Evolutionary conservation across 805 yeast species (phyloP).

Genomic region (Candida arabinofermentans): DNA sequence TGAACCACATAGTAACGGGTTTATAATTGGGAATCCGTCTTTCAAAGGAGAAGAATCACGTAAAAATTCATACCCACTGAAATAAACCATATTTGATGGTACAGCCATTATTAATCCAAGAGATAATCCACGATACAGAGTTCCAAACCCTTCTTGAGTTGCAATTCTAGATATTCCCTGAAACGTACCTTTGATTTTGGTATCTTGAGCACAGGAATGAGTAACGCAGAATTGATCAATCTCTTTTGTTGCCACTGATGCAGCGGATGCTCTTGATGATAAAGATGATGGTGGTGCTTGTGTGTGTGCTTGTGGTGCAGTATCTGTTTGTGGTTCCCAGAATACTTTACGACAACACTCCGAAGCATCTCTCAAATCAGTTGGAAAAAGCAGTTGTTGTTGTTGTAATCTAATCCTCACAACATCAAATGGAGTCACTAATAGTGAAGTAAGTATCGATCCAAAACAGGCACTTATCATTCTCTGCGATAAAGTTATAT

Average conservation of each 20-base stretch:
- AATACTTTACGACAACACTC: conserved; percentile 38
- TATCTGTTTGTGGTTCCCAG: conserved; percentile 23
- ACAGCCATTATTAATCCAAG: conserved; percentile 82
- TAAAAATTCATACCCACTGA: conserved; percentile 86
- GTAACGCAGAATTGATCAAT: conserved; percentile 34
- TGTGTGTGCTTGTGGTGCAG: conserved; percentile 1
- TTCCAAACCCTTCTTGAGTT: conserved; percentile 64
- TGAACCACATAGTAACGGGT: conserved; percentile 84
- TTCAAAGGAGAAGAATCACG: conserved; percentile 67
- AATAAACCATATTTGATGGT: conserved; percentile 91
- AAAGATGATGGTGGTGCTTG: not conserved
- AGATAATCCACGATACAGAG: conserved; percentile 88
- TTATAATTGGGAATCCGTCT: conserved; percentile 34
- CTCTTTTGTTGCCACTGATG: not conserved
- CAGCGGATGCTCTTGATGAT: conserved; percentile 20
- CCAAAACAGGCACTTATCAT: conserved; percentile 81
- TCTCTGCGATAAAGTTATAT: conserved; percentile 50
- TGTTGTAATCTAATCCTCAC: conserved; percentile 75
- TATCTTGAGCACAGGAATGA: conserved; percentile 38
- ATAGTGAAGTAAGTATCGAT: conserved; percentile 64
- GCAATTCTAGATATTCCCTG: conserved; percentile 69
- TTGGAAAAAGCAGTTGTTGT: conserved; percentile 55
- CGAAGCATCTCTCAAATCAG: conserved; percentile 22
- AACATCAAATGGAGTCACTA: conserved; percentile 80
- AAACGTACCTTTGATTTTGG: conserved; percentile 59